Evolutionary conservation across 1,139 yeast genomes (phyloP).

Genomic region (Diutina ranongensis): DNA sequence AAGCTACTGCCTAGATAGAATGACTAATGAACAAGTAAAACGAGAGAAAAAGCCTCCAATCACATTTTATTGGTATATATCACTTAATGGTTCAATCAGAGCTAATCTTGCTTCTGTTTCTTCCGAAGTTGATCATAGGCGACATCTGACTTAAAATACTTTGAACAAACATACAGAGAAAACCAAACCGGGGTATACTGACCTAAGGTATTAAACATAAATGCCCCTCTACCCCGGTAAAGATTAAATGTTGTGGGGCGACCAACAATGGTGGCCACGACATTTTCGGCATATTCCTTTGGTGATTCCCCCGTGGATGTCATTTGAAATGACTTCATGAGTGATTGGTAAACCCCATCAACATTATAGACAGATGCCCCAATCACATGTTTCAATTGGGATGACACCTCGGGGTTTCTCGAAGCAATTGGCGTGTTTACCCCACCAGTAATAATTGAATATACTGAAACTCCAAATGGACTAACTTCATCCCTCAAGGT

Average conservation of each 20-base stretch:
- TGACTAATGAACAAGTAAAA: too few species aligned
- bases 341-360: constrained; percentile 20
- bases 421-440: constrained; percentile 27
- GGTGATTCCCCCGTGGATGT: constrained; percentile 15
- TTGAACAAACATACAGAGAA: not conserved
- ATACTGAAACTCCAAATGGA: constrained; percentile 27
- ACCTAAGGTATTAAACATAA: constrained; percentile 15
- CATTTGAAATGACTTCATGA: constrained; percentile 17
- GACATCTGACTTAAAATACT: not conserved
- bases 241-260: constrained; percentile 19
- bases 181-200: constrained; percentile 15
- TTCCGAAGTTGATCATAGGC: not conserved
- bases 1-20: constrained; percentile 3
- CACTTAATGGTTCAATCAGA: too few species aligned
- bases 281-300: constrained; percentile 20
- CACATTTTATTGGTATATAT: too few species aligned
- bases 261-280: constrained; percentile 16
- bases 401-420: constrained; percentile 5
- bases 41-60: too few species aligned
- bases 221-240: constrained; percentile 18
- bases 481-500: constrained; percentile 16
- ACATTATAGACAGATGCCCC: constrained; percentile 14
- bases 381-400: constrained; percentile 6
- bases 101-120: not conserved
- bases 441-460: constrained; percentile 29